Evolutionary conservation across 805 yeast species (phyloP), one percentile per base, ranked within the genome.

Genomic region (Candida xyloterini): DNA sequence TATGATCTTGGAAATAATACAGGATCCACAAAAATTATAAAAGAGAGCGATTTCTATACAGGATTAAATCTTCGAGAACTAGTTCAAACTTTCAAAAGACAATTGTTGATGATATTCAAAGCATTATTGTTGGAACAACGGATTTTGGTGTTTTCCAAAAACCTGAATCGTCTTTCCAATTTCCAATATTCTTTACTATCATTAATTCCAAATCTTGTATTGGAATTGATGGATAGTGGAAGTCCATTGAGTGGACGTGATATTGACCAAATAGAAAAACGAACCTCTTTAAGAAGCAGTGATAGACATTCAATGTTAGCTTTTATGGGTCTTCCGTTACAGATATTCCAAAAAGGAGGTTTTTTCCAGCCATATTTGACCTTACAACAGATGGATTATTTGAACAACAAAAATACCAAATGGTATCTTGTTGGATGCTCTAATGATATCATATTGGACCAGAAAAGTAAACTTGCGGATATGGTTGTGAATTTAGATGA

Each of bases 331-430:
- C 68, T 93, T 23, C 99, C 99, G 0, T 66, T 93, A 35, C 90
- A 84, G 51, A 61, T 89, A 1, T 93, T 93, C 62, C 88, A 88
- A 35, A 76, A 78, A 50, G 95, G 95, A 30, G 89, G 95, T 1
- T 72, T 91, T 44, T 90, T 95, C 71, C 82, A 84, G 51, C 98
- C 99, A 2, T 93, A 91, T 63, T 72, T 90, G n/a, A 95, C 98
- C 0, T 66, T 93, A 40, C 99, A 91, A 60, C 98, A 91, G 56
- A 66, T 91, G 40, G 84, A 84, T 37, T 89, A 84, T 50, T 67
- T 93, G 37, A 69, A 67, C 23, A 71, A 74, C 15, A 65, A 68
- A 1, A 74, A 71, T 35, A 74, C 90, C 0, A 66, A 72, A 25
- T 79, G 79, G 56, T 93, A 78, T 50, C 65, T 86, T 56, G 74